phyloP scores from a whole-genome alignment of 2,329 filamentous ascomycete species.

The Rugonectria rugulosa region DNA sequence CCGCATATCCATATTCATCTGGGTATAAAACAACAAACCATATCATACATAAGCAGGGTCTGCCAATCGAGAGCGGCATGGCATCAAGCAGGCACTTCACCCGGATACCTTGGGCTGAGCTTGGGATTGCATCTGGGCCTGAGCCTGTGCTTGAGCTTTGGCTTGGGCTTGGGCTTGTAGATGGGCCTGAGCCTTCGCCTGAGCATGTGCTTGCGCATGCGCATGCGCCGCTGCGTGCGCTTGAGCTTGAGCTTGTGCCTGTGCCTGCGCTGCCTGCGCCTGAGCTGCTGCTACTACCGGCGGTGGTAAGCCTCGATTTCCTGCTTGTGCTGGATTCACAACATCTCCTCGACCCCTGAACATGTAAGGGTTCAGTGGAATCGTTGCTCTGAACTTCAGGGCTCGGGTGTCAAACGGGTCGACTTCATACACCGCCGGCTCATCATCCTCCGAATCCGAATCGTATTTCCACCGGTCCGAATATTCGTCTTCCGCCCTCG shows the following conservation, averaged over 20 bases:
- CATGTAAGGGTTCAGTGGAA: conserved; percentile 57
- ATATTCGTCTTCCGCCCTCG: conserved; percentile 53
- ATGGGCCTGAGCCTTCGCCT: conserved; percentile 32
- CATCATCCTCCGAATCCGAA: conserved; percentile 84
- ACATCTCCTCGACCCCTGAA: conserved; percentile 48
- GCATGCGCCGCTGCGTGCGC: conserved; percentile 36
- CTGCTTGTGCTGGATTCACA: conserved; percentile 33
- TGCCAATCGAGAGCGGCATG: conserved; percentile 2
- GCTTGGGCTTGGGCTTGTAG: conserved; percentile 31
- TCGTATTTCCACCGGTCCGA: conserved; percentile 86
- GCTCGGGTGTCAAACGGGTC: conserved; percentile 72
- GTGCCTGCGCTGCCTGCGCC: too few relatives aligned
- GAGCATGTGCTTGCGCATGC: conserved; percentile 36
- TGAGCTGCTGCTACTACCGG: conserved; percentile 28
- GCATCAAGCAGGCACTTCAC: too few relatives aligned
- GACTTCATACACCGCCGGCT: conserved; percentile 75
- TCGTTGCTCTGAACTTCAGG: conserved; percentile 67
- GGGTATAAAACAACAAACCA: conserved; percentile 39
- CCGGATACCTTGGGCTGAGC: conserved; percentile 13
- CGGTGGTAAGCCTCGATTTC: conserved; percentile 37
- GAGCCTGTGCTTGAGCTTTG: conserved; percentile 30
- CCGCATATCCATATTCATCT: conserved; percentile 19
- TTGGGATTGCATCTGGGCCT: conserved; percentile 31
- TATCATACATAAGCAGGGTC: conserved; percentile 35
- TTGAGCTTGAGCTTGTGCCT: conserved; percentile 23